Evolutionary conservation across 1,284 basidiomycete species (phyloP), one percentile per base, ranked within the genome.

Genomic region (Gomphus bonarii): DNA sequence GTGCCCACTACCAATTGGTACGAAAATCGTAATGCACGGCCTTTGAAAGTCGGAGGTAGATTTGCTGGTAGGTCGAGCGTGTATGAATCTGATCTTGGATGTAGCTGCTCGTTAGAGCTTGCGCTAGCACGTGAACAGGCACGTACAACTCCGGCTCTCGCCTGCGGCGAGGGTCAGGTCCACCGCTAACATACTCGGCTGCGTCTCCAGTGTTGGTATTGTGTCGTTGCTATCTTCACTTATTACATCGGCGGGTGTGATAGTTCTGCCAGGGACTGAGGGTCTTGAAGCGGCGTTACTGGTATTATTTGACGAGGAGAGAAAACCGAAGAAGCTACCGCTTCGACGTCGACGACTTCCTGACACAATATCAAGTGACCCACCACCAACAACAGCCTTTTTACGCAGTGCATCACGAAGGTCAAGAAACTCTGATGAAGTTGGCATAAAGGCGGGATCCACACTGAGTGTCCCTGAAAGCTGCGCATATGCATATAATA

Each of bases 1-100:
- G 88, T 86, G 1, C 94, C 93, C 1, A 98, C 77, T 10, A 89
- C 76, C 11, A 99, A 79, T 63, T 92, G 85, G 67, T 98, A 99
- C 9, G 85, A 85, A 68, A 99, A 95, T 63, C 78, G 79, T 61
- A 97, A 76, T 1, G 85, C 77, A 53, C 86, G 84, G 1, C 95
- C 95, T 43, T 81, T 79, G 72, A 90, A 97, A 0, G 93, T 91
- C 0, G 95, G 95, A 0, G 95, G 95, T 0, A 98, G 74, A 58
- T 82, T 82, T 5, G 81, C 73, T 0, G 95, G 94, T 0, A 97
- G 72, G 2, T 73, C 70, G 2, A 94, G 70, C 0, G 80, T 80
- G 68, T 95, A 95, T 1, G 82, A 83, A 69, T 89, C 92, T 95
- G 63, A 33, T 40, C 28, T 40, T 31, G 38, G 35, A 25, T 28